Evolutionary conservation across 306 rosid genomes (phyloP).

Genomic region (Casuarina cunninghamiana): DNA sequence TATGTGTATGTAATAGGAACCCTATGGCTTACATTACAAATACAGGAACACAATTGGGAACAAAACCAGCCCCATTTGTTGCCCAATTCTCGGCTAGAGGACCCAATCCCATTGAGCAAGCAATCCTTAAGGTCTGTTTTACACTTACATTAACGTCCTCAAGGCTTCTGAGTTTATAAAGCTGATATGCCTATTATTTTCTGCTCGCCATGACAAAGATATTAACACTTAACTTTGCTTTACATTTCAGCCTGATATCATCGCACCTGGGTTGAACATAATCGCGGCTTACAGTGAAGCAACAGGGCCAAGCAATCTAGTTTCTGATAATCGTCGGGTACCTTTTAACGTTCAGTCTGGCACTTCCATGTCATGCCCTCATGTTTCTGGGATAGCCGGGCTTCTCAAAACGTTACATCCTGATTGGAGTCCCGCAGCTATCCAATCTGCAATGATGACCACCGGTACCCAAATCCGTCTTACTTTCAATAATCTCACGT

Average conservation of each 20-base stretch:
- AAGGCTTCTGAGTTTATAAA: no score
- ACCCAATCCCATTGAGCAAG: constrained; percentile 42
- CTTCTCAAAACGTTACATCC: constrained; percentile 54
- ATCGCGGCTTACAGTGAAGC: constrained; percentile 42
- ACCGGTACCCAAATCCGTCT: constrained; percentile 36
- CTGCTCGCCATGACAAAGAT: neutral
- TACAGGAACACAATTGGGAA: constrained; percentile 35
- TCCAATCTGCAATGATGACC: constrained; percentile 71
- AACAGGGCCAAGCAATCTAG: neutral
- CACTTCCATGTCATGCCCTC: constrained; percentile 73
- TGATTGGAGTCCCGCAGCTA: constrained; percentile 64
- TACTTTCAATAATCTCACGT: neutral
- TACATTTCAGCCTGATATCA: constrained; percentile 55
- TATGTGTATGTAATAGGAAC: constrained; percentile 31
- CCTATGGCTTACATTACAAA: constrained; percentile 50
- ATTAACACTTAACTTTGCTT: neutral
- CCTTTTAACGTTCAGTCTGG: constrained; percentile 36
- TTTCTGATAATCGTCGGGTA: constrained; percentile 30
- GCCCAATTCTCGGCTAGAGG: constrained; percentile 80
- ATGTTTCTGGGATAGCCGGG: constrained; percentile 53
- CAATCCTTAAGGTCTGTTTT: constrained; percentile 59
- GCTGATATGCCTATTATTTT: no score
- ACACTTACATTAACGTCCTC: no score
- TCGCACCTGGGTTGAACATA: constrained; percentile 56
- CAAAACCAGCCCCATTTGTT: constrained; percentile 48